These are phyloP conservation scores for Castanospermum australe DNA, from an alignment of 306 rosid species.

Conservation along the genomic window DNA sequence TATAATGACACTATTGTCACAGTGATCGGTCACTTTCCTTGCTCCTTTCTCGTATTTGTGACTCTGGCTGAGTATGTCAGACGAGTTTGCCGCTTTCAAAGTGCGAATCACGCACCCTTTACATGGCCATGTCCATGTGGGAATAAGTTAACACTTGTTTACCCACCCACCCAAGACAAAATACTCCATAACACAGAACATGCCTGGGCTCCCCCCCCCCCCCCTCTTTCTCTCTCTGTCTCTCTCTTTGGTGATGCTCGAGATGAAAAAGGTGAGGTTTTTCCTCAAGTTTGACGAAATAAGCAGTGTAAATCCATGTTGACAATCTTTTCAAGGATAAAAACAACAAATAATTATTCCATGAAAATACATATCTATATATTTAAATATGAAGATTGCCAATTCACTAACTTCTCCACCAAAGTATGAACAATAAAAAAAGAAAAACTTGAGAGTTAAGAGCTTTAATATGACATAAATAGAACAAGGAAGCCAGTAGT, in stretches of 20 bases:
- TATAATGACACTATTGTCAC: neutral
- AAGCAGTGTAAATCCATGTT: neutral
- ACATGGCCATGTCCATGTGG: slow-evolving; percentile 7
- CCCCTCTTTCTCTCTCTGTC: neutral
- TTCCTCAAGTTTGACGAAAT: neutral
- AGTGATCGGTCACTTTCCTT: slow-evolving; percentile 22
- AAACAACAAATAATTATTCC: neutral
- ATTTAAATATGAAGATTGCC: neutral
- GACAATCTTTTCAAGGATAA: neutral
- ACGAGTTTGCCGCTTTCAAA: slow-evolving; percentile 8
- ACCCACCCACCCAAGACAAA: neutral
- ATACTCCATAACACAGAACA: neutral
- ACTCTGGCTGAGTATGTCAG: slow-evolving; percentile 5
- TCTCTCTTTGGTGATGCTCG: neutral
- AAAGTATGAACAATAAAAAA: too few relatives aligned
- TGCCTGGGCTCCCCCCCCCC: too few relatives aligned
- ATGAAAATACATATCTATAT: neutral
- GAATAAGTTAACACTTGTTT: neutral
- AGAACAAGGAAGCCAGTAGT: too few relatives aligned
- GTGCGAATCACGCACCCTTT: slow-evolving; percentile 18
- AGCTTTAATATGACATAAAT: too few relatives aligned
- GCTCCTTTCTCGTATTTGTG: slow-evolving; percentile 17
- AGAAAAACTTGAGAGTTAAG: too few relatives aligned
- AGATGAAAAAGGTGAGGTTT: neutral
- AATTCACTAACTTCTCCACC: neutral